Conservation (phyloP, 148 eudicot species). For the Rhododendron griersonianum region DNA sequence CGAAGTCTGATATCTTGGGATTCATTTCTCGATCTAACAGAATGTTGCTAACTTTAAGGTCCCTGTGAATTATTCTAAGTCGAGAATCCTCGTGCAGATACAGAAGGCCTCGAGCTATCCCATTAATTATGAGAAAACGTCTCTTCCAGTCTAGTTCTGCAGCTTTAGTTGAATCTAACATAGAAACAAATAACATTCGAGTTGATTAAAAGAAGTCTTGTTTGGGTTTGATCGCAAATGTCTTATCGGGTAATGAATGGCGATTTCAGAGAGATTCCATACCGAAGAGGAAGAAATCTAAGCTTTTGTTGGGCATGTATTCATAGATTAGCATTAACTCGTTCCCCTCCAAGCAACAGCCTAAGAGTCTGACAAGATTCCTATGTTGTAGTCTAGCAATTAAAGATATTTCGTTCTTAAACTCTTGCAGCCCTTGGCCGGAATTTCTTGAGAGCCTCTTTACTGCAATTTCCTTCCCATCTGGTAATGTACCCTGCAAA, state of each 20-base stretch:
- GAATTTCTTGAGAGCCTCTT: constrained; percentile 35
- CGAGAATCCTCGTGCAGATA: constrained; percentile 20
- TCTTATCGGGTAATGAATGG: background rate
- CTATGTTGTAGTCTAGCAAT: constrained; percentile 40
- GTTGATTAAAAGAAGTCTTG: background rate
- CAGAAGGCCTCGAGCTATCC: constrained; percentile 6
- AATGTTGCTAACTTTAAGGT: background rate
- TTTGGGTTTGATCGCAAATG: background rate
- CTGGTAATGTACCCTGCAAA: constrained; percentile 29
- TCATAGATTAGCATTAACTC: constrained; percentile 39
- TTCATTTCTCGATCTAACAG: background rate
- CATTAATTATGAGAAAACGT: constrained; percentile 5
- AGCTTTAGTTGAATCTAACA: constrained; percentile 18
- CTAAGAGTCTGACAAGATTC: constrained; percentile 33
- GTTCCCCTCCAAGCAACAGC: constrained; percentile 21
- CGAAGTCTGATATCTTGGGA: constrained; percentile 3
- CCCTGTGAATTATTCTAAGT: constrained; percentile 13
- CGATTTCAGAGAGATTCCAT: background rate
- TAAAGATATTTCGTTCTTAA: constrained; percentile 30
- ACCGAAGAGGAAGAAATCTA: constrained; percentile 15
- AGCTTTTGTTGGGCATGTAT: constrained; percentile 36
- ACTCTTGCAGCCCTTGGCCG: constrained; percentile 29
- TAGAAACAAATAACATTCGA: background rate
- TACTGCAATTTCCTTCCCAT: constrained; percentile 36
- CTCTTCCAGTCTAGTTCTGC: constrained; percentile 11